These are phyloP conservation scores for Platismatia glauca DNA, from an alignment of 495 filamentous ascomycete genomes.

Conservation along the genomic window DNA sequence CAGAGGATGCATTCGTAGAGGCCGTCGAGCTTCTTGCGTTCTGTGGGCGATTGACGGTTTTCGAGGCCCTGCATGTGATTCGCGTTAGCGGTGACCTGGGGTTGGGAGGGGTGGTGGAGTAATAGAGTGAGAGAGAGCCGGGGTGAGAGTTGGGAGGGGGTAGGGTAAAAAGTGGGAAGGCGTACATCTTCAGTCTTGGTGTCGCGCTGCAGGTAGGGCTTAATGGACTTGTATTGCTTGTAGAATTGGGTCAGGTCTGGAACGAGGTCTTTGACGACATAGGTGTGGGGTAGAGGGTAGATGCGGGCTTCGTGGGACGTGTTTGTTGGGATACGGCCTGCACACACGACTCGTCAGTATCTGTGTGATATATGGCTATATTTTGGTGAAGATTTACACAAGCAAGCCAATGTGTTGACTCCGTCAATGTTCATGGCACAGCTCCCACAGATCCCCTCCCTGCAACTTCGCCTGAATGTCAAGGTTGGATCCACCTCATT, in stretches of 20 bases:
- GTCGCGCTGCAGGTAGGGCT: constrained; percentile 90
- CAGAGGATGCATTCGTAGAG: constrained; percentile 99
- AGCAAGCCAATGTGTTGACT: constrained; percentile 89
- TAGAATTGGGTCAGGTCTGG: constrained; percentile 97
- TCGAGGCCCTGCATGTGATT: constrained; percentile 88
- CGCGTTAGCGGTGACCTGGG: no score
- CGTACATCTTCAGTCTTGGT: constrained; percentile 68
- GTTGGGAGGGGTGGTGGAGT: no score
- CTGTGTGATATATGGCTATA: no score
- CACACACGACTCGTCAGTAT: neutral
- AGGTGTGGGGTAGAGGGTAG: constrained; percentile 97
- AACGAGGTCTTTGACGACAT: constrained; percentile 97
- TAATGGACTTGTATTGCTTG: constrained; percentile 99
- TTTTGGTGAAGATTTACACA: constrained; percentile 62
- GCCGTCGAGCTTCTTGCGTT: constrained; percentile 93
- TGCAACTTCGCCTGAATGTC: constrained; percentile 88
- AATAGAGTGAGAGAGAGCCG: no score
- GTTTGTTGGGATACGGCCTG: constrained; percentile 90
- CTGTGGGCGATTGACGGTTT: constrained; percentile 75
- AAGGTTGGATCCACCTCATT: constrained; percentile 96
- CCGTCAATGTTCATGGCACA: constrained; percentile 99
- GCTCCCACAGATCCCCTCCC: constrained; percentile 96
- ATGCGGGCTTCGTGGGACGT: constrained; percentile 76
- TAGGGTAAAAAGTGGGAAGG: constrained; percentile 15
- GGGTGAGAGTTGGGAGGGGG: constrained; percentile 6